Evolutionary conservation across 805 yeast genomes (phyloP).

Genomic region (Limtongia smithiae): DNA sequence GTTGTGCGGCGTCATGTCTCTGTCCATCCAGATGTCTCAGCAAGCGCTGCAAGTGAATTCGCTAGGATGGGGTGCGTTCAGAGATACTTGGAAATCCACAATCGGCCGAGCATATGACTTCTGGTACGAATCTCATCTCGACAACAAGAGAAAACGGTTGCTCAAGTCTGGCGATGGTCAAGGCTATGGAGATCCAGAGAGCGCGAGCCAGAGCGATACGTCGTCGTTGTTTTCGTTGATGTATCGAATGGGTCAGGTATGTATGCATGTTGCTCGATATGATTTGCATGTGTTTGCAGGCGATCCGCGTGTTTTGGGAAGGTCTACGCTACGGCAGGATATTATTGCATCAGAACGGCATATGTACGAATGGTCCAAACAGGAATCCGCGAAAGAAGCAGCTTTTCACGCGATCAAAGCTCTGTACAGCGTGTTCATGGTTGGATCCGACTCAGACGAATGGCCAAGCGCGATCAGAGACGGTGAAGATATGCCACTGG

Average conservation of each 20-base stretch:
- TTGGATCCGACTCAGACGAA: constrained; percentile 8
- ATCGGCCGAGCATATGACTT: constrained; percentile 66
- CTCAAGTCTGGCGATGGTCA: background rate
- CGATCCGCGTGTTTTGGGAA: constrained; percentile 75
- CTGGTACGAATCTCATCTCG: constrained; percentile 46
- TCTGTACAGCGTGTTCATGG: constrained; percentile 12
- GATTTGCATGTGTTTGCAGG: constrained; percentile 79
- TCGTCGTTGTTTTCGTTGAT: constrained; percentile 10
- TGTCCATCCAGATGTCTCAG: constrained; percentile 70
- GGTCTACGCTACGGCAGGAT: constrained; percentile 50
- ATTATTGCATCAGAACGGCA: constrained; percentile 48
- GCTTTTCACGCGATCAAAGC: constrained; percentile 49
- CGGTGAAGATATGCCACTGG: background rate
- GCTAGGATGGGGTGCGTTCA: constrained; percentile 42
- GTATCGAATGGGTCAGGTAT: constrained; percentile 15
- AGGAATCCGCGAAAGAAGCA: constrained; percentile 46
- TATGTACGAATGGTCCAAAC: constrained; percentile 50
- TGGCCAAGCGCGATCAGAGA: background rate
- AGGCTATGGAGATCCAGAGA: background rate
- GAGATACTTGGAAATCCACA: constrained; percentile 64
- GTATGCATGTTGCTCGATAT: constrained; percentile 63
- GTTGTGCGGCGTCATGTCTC: constrained; percentile 61
- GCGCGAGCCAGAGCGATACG: constrained; percentile 7
- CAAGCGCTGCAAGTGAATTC: constrained; percentile 56
- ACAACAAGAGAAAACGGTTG: background rate